Evolutionary conservation across 2,329 filamentous ascomycete genomes (phyloP), one percentile per base, ranked within the genome.

Genomic region (Aspergillus novoparasiticus): DNA sequence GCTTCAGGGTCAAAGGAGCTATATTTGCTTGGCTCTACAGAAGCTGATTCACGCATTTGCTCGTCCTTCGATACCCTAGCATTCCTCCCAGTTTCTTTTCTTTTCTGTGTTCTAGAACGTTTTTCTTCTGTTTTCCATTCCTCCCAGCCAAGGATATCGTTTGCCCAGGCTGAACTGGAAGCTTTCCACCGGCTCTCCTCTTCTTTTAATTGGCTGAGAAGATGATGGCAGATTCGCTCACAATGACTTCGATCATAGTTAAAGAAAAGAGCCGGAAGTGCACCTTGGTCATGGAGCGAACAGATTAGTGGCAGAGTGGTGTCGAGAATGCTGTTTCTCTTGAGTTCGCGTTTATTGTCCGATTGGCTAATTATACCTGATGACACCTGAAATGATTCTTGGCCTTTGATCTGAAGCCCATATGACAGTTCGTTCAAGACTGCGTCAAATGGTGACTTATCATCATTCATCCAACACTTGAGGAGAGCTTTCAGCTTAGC

Each of bases 251-350:
- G 86, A 66, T 93, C 89, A 68, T 91, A 94, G 72, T 92, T 91
- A 81, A 94, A 94, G 1, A 93, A 75, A 14, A 94, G 87, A 0
- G 89, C 90, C 0, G 91, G 91, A 1, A 94, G 81, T 0, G 89
- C 89, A 60, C 86, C 84, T 61, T 87, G 85, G 19, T 82, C 79
- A 56, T 91, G 85, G 0, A 93, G 80, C 1, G 66, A 67, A 51
- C 63, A 69, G 12, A 72, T 62, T 34, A 72, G 41, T 36, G 87
- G 83, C 21, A 90, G 76, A 3, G 84, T 87, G 11, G 83, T 85
- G 26, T 71, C 69, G 34, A 76, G 68, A 12, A 84, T 68, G 60
- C 77, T 70, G n/a, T 75, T 64, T 5, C 70, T 60, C 32, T 78
- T 65, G 28, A 73, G 48, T 11, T 48, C 23, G 11, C 9, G 21